Base-by-base conservation (phyloP, 192 early-diverging fungal species). In the Blastocladiella britannica region DNA sequence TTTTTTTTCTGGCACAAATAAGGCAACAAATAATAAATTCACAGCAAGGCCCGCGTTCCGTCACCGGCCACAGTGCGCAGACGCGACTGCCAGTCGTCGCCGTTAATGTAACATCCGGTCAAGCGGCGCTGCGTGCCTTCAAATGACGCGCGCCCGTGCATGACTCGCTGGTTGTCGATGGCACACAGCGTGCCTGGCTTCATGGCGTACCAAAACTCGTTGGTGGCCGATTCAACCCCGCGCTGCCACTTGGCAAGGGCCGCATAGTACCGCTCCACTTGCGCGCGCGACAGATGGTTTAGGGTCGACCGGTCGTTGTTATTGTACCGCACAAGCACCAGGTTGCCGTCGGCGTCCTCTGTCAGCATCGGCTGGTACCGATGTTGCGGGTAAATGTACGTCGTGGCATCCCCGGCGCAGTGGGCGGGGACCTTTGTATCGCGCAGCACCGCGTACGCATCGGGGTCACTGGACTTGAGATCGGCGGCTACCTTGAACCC, bases 81-180 rank as follows among this genome's bases (percentile, higher is more conserved):
- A 9, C 37, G 37, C 12, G 73, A 77, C 57, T 67, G 61, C 55
- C 78, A 88, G 58, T 90, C 86, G 69, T 90, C 88, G 71, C 75
- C 77, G 54, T 77, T 77, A 30, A 81, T 70, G 54, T 90, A 90
- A 0, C 69, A 69, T 18, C 88, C 86, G 28, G 69, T 70, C 64
- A 90, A 62, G 7, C 80, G 62, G 25, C 88, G 65, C n/a, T n/a
- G n/a, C 58, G 85, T 68, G 4, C 86, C 88, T 1, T 71, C 81
- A 61, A 86, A 90, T 2, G 70, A 67, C 4, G 74, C 69, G 12
- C 88, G 67, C 12, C 86, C 88, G 63, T 90, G 88, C 56, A 90
- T 59, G 27, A 80, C 77, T 37, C 88, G 67, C 83, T 83, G 87
- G 63, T 90, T 90, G 60, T 90, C 82, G 60, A 90, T 77, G 27